These are phyloP conservation scores for Toxoplasma gondii DNA, from an alignment of 169 alveolate genomes.

Conservation along the genomic window DNA sequence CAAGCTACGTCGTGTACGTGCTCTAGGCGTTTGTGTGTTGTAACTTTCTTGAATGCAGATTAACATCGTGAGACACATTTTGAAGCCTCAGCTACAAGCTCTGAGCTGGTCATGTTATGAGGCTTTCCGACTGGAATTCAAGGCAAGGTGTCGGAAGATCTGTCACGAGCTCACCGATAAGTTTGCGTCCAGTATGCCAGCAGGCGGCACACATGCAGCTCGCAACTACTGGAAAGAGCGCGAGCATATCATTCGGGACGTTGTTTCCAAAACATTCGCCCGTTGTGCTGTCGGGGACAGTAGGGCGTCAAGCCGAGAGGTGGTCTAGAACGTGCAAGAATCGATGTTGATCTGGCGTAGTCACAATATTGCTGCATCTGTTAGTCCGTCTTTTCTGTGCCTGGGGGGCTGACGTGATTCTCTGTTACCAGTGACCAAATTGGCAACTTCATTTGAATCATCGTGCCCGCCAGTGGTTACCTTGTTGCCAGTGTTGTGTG, in stretches of 20 bases:
- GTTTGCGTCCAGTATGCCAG: not conserved
- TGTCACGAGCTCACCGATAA: not conserved
- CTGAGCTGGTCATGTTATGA: not conserved
- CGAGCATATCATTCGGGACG: not conserved
- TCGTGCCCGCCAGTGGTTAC: no score
- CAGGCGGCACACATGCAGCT: not conserved
- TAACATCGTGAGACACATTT: not conserved
- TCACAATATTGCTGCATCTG: no score
- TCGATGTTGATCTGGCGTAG: no score
- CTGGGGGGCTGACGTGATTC: no score
- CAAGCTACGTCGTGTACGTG: not conserved
- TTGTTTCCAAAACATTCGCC: not conserved
- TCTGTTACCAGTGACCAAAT: no score
- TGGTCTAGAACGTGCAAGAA: no score
- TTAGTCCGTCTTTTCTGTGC: no score
- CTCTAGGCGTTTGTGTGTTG: not conserved
- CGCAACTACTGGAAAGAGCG: not conserved
- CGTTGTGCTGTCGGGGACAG: not conserved
- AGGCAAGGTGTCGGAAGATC: not conserved
- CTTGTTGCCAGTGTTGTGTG: no score
- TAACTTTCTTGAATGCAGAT: not conserved
- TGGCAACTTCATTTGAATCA: no score
- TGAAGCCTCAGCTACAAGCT: not conserved
- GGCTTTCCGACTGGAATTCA: not conserved
- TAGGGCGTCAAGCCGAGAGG: no score